phyloP scores from a whole-genome alignment of 2,329 filamentous ascomycete species.

The Nectriaceae sp. region DNA sequence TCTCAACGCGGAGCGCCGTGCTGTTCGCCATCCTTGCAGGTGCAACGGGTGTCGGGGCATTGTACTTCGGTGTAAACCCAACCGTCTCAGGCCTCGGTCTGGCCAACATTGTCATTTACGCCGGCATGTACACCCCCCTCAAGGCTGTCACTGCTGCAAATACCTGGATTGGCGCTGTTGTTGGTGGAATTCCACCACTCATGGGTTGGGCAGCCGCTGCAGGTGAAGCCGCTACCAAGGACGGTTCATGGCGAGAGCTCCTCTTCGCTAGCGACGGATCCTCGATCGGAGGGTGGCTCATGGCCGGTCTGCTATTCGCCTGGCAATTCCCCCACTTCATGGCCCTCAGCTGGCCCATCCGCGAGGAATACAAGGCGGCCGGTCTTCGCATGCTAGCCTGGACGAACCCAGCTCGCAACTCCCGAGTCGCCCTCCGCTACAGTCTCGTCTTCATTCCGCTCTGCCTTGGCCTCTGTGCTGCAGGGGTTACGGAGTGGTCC shows the following conservation, averaged over 20 bases:
- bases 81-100: constrained; percentile 86
- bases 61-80: constrained; percentile 91
- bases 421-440: constrained; percentile 85
- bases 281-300: constrained; percentile 80
- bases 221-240: constrained; percentile 77
- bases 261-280: constrained; percentile 65
- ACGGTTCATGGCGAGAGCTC: constrained; percentile 76
- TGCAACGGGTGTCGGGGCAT: constrained; percentile 64
- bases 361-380: constrained; percentile 80
- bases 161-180: constrained; percentile 91
- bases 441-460: constrained; percentile 83
- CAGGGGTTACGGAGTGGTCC: constrained; percentile 79
- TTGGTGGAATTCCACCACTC: constrained; percentile 89
- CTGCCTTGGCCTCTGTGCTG: constrained; percentile 76
- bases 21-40: constrained; percentile 79
- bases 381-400: constrained; percentile 77
- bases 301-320: constrained; percentile 81
- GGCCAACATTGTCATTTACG: constrained; percentile 86
- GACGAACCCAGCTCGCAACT: constrained; percentile 84
- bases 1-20: constrained; percentile 70
- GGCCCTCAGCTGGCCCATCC: constrained; percentile 83
- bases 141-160: constrained; percentile 87
- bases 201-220: constrained; percentile 99
- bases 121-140: constrained; percentile 87
- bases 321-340: constrained; percentile 99